phyloP scores from a whole-genome alignment of 257 asterid genomes.

The Osmanthus fragrans region DNA sequence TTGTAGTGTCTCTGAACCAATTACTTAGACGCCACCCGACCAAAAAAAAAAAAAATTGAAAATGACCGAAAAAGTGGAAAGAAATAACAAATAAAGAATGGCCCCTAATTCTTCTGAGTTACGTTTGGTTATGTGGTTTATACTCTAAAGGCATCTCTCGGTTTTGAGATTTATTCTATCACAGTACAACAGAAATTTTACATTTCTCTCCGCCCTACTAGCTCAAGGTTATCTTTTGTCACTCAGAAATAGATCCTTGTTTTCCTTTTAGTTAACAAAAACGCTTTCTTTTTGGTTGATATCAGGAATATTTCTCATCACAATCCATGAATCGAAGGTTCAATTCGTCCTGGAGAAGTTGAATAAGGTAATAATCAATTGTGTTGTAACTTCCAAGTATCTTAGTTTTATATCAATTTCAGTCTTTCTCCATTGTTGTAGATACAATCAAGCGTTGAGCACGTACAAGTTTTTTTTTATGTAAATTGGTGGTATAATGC shows the following conservation, averaged over 20 bases:
- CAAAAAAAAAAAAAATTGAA: too few relatives aligned
- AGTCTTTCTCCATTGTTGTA: conserved; percentile 23
- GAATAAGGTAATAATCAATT: conserved; percentile 47
- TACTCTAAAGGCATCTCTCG: background rate
- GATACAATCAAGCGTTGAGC: conserved; percentile 56
- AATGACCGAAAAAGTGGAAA: background rate
- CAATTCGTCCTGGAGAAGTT: conserved; percentile 74
- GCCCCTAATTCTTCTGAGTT: background rate
- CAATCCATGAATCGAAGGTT: conserved; percentile 81
- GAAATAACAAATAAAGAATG: background rate
- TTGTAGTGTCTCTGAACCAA: too few relatives aligned
- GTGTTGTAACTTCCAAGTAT: background rate
- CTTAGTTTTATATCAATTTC: background rate
- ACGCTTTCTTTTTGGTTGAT: conserved; percentile 1
- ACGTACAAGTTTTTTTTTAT: conserved; percentile 31
- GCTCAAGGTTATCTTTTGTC: too few relatives aligned
- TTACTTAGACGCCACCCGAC: too few relatives aligned
- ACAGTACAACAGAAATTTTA: background rate
- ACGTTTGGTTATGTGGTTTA: background rate
- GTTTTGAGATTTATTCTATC: background rate
- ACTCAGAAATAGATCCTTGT: too few relatives aligned
- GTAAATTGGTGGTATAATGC: background rate
- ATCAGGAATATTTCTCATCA: conserved; percentile 72
- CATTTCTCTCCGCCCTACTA: background rate
- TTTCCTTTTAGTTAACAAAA: conserved; percentile 4